phyloP scores from a whole-genome alignment of 2,329 filamentous ascomycete species.

The Lasiodiplodia hormozganensis region DNA sequence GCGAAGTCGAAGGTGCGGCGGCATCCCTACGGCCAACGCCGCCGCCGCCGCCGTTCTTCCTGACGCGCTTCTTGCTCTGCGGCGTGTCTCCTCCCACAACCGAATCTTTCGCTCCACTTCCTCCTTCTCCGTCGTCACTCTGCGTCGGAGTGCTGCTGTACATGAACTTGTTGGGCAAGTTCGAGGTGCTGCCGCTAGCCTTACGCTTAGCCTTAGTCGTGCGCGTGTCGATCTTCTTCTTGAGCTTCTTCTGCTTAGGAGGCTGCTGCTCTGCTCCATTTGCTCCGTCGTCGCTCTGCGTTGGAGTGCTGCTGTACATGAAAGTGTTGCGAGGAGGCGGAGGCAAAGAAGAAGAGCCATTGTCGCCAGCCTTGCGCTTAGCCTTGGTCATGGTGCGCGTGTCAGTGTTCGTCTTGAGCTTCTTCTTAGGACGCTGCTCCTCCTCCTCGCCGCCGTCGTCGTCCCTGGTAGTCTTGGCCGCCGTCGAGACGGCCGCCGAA shows the following conservation, averaged over 20 bases:
- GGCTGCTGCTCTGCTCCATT: not conserved
- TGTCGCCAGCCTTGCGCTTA: slow-evolving; percentile 9
- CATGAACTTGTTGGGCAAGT: not conserved
- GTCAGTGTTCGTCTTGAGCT: not conserved
- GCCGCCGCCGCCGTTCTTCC: too few species aligned
- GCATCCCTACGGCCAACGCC: too few species aligned
- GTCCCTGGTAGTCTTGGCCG: not conserved
- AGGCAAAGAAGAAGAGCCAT: too few species aligned
- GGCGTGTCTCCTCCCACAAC: too few species aligned
- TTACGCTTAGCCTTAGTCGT: not conserved
- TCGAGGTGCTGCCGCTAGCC: not conserved
- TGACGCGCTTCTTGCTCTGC: too few species aligned
- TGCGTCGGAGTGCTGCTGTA: not conserved
- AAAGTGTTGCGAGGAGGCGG: not conserved
- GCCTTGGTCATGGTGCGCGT: not conserved
- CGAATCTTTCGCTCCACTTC: too few species aligned
- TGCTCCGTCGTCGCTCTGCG: not conserved
- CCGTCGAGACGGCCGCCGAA: not conserved
- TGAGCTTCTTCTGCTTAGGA: slow-evolving; percentile 6
- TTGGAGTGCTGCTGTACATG: not conserved
- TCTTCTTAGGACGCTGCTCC: not conserved
- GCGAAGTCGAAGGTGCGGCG: too few species aligned
- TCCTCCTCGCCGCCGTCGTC: too few species aligned
- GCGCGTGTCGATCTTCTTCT: slow-evolving; percentile 3
- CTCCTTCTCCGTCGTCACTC: not conserved